These are phyloP conservation scores for Hypomontagnella monticulosa DNA, from an alignment of 495 filamentous ascomycete genomes.

Conservation along the genomic window DNA sequence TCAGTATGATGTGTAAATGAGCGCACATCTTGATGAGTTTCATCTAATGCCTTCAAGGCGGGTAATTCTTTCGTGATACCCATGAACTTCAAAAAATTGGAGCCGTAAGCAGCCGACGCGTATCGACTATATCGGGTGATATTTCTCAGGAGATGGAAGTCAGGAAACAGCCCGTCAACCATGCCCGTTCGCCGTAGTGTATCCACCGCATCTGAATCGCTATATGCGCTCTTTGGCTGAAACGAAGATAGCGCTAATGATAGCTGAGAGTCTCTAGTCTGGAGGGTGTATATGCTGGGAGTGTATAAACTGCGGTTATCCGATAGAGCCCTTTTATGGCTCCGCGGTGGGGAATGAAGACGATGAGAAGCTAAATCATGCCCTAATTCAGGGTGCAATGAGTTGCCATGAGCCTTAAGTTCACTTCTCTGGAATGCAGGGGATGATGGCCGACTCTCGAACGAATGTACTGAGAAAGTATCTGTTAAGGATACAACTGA, in stretches of 20 bases:
- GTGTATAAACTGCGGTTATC: slow-evolving; percentile 44
- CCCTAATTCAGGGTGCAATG: slow-evolving; percentile 60
- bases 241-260: slow-evolving; percentile 69
- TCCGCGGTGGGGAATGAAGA: slow-evolving; percentile 24
- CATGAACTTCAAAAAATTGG: slow-evolving; percentile 74
- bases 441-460: slow-evolving; percentile 60
- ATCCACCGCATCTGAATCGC: slow-evolving; percentile 64
- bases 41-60: slow-evolving; percentile 55
- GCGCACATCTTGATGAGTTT: slow-evolving; percentile 71
- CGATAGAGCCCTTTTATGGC: slow-evolving; percentile 48
- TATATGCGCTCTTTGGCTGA: slow-evolving; percentile 62
- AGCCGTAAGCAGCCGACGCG: slow-evolving; percentile 79
- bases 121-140: slow-evolving; percentile 80
- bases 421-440: slow-evolving; percentile 57
- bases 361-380: slow-evolving; percentile 48
- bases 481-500: slow-evolving; percentile 69
- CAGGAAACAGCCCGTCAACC: slow-evolving; percentile 72
- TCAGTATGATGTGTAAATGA: slow-evolving; percentile 78
- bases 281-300: slow-evolving; percentile 77
- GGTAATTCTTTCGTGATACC: slow-evolving; percentile 66
- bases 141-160: slow-evolving; percentile 73
- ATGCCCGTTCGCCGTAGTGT: slow-evolving; percentile 65
- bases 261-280: slow-evolving; percentile 69
- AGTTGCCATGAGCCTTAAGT: slow-evolving; percentile 57
- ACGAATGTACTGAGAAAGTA: slow-evolving; percentile 64